phyloP scores from a whole-genome alignment of 495 filamentous ascomycete genomes.

The Amorphotheca resinae region DNA sequence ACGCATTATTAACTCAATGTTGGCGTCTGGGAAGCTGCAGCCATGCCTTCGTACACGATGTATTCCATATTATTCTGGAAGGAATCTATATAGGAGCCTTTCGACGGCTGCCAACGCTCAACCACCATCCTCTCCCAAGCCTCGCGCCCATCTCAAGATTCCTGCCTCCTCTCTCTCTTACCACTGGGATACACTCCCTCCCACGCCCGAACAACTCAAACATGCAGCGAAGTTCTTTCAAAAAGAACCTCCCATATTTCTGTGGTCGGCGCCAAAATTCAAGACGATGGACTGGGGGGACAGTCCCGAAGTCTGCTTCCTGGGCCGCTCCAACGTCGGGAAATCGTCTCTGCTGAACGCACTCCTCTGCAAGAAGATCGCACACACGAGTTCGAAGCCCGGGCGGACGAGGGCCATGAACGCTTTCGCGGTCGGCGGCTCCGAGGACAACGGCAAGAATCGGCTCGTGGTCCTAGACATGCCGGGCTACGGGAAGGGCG shows the following conservation, averaged over 20 bases:
- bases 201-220: constrained; percentile 39
- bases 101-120: neutral
- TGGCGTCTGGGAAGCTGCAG: constrained; percentile 1
- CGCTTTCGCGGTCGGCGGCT: constrained; percentile 53
- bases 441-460: constrained; percentile 37
- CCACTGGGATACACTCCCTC: constrained; percentile 47
- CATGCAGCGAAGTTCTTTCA: constrained; percentile 54
- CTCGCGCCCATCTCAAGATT: constrained; percentile 7
- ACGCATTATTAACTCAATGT: neutral
- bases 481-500: constrained; percentile 85
- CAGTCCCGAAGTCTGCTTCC: constrained; percentile 45
- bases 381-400: constrained; percentile 57
- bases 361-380: constrained; percentile 47
- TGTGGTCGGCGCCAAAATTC: constrained; percentile 62
- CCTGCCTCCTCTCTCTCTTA: constrained; percentile 25
- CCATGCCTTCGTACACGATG: neutral
- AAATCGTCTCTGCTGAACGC: constrained; percentile 85
- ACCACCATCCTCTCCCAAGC: neutral
- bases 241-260: constrained; percentile 43
- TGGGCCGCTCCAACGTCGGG: constrained; percentile 82
- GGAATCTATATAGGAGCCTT: neutral
- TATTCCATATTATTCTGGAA: neutral
- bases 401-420: constrained; percentile 77
- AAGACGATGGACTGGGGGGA: constrained; percentile 45
- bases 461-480: constrained; percentile 68